Percentiles rank a stretch among this genome's conserved stretches.
Conservation (phyloP, 768 basidiomycete species). For the Rhodotorula sphaerocarpa region DNA sequence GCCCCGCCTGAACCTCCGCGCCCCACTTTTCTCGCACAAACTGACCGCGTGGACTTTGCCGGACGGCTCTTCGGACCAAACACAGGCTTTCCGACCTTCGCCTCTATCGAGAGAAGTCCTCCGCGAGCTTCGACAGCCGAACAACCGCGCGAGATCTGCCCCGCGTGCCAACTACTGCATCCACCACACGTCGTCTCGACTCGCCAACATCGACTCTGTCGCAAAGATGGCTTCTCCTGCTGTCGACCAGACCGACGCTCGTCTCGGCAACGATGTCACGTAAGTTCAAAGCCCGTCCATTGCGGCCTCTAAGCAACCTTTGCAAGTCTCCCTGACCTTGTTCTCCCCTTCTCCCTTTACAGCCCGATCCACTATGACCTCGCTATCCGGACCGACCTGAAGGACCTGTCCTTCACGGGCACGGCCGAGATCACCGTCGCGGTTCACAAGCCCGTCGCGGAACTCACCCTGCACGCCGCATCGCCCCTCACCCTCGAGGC, state of each 20-base stretch:
- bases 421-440: slow-evolving; percentile 66
- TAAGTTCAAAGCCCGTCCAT: neutral
- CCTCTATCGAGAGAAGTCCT: too few species aligned
- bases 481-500: slow-evolving; percentile 53
- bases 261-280: slow-evolving; percentile 4
- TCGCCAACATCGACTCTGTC: slow-evolving; percentile 9
- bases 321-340: neutral
- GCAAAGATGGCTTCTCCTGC: neutral
- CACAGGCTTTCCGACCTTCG: too few species aligned
- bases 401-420: slow-evolving; percentile 66
- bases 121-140: too few species aligned
- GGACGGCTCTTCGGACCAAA: too few species aligned
- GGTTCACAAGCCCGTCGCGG: slow-evolving; percentile 56
- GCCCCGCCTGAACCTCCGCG: too few species aligned
- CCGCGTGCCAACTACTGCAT: slow-evolving; percentile 8
- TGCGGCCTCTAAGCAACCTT: neutral
- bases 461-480: slow-evolving; percentile 56
- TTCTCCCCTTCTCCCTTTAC: neutral
- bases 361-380: slow-evolving; percentile 59
- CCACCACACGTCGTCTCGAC: slow-evolving; percentile 9
- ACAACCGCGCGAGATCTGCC: too few species aligned
- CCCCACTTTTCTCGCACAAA: too few species aligned
- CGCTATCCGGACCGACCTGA: slow-evolving; percentile 71
- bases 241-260: neutral
- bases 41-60: too few species aligned